These are phyloP conservation scores for Chromera velia DNA, from an alignment of 73 alveolate species.

Conservation along the genomic window DNA sequence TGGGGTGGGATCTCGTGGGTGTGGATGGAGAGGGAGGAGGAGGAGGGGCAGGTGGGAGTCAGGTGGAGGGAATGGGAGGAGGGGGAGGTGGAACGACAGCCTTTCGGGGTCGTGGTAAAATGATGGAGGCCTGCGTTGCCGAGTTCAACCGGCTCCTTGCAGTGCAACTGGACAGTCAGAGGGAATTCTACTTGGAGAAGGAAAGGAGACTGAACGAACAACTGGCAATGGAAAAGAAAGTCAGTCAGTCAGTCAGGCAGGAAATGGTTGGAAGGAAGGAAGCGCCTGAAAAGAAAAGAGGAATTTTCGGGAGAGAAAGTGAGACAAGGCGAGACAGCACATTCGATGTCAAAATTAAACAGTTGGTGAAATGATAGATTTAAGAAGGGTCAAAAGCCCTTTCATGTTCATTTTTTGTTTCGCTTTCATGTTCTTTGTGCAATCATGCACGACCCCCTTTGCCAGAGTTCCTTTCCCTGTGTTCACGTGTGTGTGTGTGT, in stretches of 20 bases:
- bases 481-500: neutral
- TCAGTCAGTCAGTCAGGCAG: too few relatives aligned
- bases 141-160: neutral
- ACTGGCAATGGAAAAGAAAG: too few relatives aligned
- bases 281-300: too few relatives aligned
- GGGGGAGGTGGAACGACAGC: neutral
- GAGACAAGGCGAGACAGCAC: too few relatives aligned
- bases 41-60: neutral
- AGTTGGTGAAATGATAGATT: neutral
- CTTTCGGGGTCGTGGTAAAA: neutral
- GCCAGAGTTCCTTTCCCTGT: too few relatives aligned
- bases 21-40: neutral
- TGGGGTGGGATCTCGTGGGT: too few relatives aligned
- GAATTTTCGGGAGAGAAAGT: too few relatives aligned
- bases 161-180: neutral
- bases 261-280: too few relatives aligned
- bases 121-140: neutral
- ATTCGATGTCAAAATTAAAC: neutral
- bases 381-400: neutral
- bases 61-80: too few relatives aligned
- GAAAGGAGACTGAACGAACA: neutral
- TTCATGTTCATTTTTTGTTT: too few relatives aligned
- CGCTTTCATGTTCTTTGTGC: too few relatives aligned
- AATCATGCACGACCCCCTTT: too few relatives aligned
- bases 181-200: neutral